Conservation (phyloP, 2,329 filamentous ascomycete genomes). For the Diaporthe velutina region DNA sequence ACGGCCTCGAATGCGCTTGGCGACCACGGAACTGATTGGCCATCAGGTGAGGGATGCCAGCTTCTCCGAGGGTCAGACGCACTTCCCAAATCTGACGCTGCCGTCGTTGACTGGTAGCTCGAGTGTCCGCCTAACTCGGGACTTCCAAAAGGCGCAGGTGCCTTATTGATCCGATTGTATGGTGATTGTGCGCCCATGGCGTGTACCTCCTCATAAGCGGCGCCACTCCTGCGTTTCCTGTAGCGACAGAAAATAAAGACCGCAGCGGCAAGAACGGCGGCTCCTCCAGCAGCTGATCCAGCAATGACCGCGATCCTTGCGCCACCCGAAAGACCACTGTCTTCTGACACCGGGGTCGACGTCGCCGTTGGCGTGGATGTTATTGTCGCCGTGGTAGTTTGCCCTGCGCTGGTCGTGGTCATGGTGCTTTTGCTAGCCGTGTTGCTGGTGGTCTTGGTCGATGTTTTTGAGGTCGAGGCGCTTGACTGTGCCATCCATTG, state of each 20-base stretch:
- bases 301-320: slow-evolving; percentile 48
- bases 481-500: slow-evolving; percentile 54
- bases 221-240: slow-evolving; percentile 40
- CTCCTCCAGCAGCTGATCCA: slow-evolving; percentile 42
- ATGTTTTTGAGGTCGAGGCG: slow-evolving; percentile 35
- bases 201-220: slow-evolving; percentile 45
- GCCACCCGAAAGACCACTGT: slow-evolving; percentile 42
- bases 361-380: slow-evolving; percentile 21
- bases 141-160: slow-evolving; percentile 3
- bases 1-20: slow-evolving; percentile 31
- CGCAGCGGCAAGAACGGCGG: slow-evolving; percentile 41
- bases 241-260: slow-evolving; percentile 45
- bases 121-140: neutral
- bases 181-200: slow-evolving; percentile 45
- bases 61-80: neutral
- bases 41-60: slow-evolving; percentile 30
- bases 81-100: slow-evolving; percentile 32
- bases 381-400: slow-evolving; percentile 19
- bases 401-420: slow-evolving; percentile 38
- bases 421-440: slow-evolving; percentile 42
- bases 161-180: neutral
- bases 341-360: slow-evolving; percentile 21
- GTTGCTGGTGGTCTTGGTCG: slow-evolving; percentile 39
- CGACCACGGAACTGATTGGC: slow-evolving; percentile 34
- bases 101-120: slow-evolving; percentile 10